Evolutionary conservation across 371 early-diverging fungal genomes (phyloP), one percentile per base, ranked within the genome.

Genomic region (Actinomortierella wolfii): DNA sequence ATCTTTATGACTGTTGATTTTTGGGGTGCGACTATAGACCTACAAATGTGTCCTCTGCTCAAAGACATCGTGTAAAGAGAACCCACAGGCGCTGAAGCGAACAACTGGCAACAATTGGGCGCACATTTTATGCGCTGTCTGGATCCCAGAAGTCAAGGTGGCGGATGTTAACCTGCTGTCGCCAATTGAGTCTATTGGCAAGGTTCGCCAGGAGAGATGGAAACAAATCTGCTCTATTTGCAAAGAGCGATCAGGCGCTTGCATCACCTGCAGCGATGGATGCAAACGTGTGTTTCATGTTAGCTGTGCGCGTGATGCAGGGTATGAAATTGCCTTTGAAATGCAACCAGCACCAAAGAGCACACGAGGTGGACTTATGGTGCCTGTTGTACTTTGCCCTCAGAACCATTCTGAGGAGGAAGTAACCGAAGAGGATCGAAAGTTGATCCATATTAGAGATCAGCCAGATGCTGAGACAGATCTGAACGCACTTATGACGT

Each of bases 41-140:
- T 89, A 88, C 61, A 63, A 77, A 45, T 92, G 92, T 60, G 76
- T 88, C 0, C 56, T 90, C 6, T 92, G 92, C 56, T 64, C 73
- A 45, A 66, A 76, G n/a, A 56, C 69, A 13, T 56, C 62, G 2
- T 34, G 34, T 11, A 34, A 34, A 34, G 76, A 61, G 6, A 57
- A 75, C 9, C 76, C 68, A 0, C 78, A 82, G 40, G 89, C 97
- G 6, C 84, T 96, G 68, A 97, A 97, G 77, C 86, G 85, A 51
- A 97, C 99, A 2, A 84, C 83, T 21, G 89, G 86, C 7, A 92
- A 91, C 67, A 83, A 86, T 54, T 99, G 99, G 99, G 96, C 87
- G 0, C 99, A 99, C 73, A 81, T 98, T 1, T 74, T 91, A 15
- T 99, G 99, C 60, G 92, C 97, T 0, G 73, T 90, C 15, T 92